Percentiles rank a stretch among this genome's conserved stretches.
These are phyloP conservation scores for Scheffersomyces spartinae DNA, from an alignment of 805 yeast species.

Conservation along the genomic window DNA sequence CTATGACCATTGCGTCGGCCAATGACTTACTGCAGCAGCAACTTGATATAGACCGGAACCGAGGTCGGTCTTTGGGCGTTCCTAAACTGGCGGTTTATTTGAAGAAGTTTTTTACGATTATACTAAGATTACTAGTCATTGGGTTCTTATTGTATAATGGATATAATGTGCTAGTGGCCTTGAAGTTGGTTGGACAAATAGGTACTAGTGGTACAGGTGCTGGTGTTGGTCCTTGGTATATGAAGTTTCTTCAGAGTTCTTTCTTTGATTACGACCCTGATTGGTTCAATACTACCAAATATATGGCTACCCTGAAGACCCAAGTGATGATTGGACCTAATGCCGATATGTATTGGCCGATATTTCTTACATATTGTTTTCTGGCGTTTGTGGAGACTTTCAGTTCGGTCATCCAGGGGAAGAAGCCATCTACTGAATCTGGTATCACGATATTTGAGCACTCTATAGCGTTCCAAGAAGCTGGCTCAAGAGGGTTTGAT, in stretches of 20 bases:
- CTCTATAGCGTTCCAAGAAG: conserved; percentile 67
- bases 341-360: conserved; percentile 44
- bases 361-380: conserved; percentile 44
- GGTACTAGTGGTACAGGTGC: conserved; percentile 4
- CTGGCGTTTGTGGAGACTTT: conserved; percentile 60
- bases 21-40: conserved; percentile 14
- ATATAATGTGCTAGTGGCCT: conserved; percentile 17
- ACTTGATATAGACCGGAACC: conserved; percentile 7
- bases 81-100: conserved; percentile 9
- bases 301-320: conserved; percentile 17
- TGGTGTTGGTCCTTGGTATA: conserved; percentile 3
- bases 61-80: conserved; percentile 5
- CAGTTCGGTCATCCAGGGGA: conserved; percentile 43
- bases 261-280: conserved; percentile 15
- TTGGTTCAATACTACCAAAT: conserved; percentile 9
- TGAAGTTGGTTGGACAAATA: conserved; percentile 12
- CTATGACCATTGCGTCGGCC: conserved; percentile 25
- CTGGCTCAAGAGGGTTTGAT: conserved; percentile 26
- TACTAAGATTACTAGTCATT: conserved; percentile 19
- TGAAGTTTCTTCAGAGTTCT: neutral
- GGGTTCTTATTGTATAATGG: conserved; percentile 13
- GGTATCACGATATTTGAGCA: conserved; percentile 68
- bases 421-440: conserved; percentile 46
- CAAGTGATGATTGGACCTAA: conserved; percentile 36
- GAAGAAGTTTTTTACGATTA: conserved; percentile 10